Base-by-base conservation (phyloP, 441 rosid genomes). In the Corymbia citriodora region DNA sequence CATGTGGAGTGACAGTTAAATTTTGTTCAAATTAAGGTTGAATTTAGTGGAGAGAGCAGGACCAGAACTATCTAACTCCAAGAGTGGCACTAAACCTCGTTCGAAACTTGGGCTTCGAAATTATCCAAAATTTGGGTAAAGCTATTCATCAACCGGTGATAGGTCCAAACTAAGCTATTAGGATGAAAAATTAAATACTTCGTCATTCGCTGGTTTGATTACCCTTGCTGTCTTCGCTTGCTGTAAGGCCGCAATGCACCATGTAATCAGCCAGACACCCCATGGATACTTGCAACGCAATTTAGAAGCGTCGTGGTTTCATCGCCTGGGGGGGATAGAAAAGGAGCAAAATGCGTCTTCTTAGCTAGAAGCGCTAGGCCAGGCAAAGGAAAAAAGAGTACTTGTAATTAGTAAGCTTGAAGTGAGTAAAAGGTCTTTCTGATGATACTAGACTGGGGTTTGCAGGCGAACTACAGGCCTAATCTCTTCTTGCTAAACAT, bases 1-100 rank as follows among this genome's bases (percentile, higher is more conserved):
- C 0, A 0, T 4, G 14, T 0, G 63, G n/a, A 59, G 14, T 59
- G 63, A 59, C 0, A 23, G 10, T 13, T 23, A 13, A 59, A 0
- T 23, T 59, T 59, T 59, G 3, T 59, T 59, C n/a, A 25, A 0
- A 25, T 59, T 10, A 59, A 25, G 65, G 14, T 25, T 59, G 29
- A 57, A 57, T 23, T 57, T 57, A 57, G 25, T 57, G 7, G 6
- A 4, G 29, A 23, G 63, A 57, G 2, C 18, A 57, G 25, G 63
- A 57, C 29, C 63, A 23, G 13, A 57, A 57, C 0, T 40, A 40
- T 40, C 45, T 23, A 23, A 0, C 63, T 57, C 29, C 63, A 57
- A 57, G 63, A 57, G 25, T 57, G 63, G 63, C 63, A 4, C 63
- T 0, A 23, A 21, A 2, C 23, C 63, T 57, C 63, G 27, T 57